Evolutionary conservation across 768 basidiomycete genomes (phyloP).

Genomic region (Lactarius indigo): DNA sequence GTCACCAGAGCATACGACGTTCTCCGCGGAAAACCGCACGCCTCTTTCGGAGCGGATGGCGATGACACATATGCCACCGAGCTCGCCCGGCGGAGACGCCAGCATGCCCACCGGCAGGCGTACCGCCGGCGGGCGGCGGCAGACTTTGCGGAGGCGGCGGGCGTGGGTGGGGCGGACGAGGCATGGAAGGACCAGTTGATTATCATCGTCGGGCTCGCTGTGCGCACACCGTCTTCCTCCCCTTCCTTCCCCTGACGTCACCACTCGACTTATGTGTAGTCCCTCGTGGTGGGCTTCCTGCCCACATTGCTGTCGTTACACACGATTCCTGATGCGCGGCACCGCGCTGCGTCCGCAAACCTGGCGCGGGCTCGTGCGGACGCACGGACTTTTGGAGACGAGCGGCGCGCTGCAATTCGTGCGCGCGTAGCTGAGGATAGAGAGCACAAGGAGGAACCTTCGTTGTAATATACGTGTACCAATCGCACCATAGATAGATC

Average conservation of each 20-base stretch:
- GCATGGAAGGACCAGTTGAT: constrained; percentile 51
- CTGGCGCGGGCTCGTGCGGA: constrained; percentile 57
- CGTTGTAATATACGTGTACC: not conserved
- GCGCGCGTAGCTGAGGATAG: constrained; percentile 42
- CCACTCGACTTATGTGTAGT: constrained; percentile 29
- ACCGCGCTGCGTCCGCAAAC: constrained; percentile 52
- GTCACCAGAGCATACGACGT: constrained; percentile 63
- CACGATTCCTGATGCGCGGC: constrained; percentile 40
- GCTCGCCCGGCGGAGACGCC: constrained; percentile 46
- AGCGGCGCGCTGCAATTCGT: constrained; percentile 49
- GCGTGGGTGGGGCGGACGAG: constrained; percentile 36
- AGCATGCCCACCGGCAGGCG: constrained; percentile 36
- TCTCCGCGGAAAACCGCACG: constrained; percentile 40
- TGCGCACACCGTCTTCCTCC: constrained; percentile 31
- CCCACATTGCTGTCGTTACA: constrained; percentile 40
- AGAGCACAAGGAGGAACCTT: constrained; percentile 7
- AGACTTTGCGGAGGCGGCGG: constrained; percentile 15
- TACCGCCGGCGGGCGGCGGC: constrained; percentile 27
- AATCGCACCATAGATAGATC: not conserved
- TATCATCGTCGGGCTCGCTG: constrained; percentile 46
- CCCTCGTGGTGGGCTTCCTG: constrained; percentile 43
- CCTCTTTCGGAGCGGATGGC: constrained; percentile 10
- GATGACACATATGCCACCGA: constrained; percentile 50
- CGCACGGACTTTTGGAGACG: constrained; percentile 51
- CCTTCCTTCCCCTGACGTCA: not conserved